A percentile compares a stretch with the other conserved stretches of the same genome.
phyloP scores from a whole-genome alignment of 768 basidiomycete species.

The Serendipita sp. region DNA sequence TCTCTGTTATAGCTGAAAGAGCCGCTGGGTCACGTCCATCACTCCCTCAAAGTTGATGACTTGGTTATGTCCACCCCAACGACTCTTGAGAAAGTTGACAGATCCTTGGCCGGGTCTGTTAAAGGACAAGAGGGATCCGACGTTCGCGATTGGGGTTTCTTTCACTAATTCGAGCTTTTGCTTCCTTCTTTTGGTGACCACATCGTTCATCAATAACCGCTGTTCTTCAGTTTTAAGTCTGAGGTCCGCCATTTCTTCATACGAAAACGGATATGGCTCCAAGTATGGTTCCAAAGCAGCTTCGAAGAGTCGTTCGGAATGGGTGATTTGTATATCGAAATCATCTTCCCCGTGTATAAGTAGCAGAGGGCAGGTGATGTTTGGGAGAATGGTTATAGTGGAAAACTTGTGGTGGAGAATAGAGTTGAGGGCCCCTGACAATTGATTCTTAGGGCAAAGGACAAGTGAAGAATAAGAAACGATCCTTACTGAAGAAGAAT shows the following conservation, averaged over 20 bases:
- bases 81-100: constrained; percentile 41
- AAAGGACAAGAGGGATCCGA: constrained; percentile 20
- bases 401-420: constrained; percentile 45
- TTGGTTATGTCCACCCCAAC: constrained; percentile 41
- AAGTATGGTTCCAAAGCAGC: constrained; percentile 47
- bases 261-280: constrained; percentile 28
- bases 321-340: constrained; percentile 51
- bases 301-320: constrained; percentile 54
- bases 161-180: constrained; percentile 35
- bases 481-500: constrained; percentile 39
- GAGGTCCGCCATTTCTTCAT: constrained; percentile 27
- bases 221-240: constrained; percentile 6
- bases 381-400: constrained; percentile 43
- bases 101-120: constrained; percentile 23
- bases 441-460: not conserved
- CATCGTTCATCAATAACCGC: constrained; percentile 12
- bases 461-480: not conserved
- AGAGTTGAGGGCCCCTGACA: constrained; percentile 37
- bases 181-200: constrained; percentile 26
- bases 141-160: constrained; percentile 15
- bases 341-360: constrained; percentile 66
- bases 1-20: constrained; percentile 23
- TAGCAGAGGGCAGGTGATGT: constrained; percentile 49
- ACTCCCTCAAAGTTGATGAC: constrained; percentile 50
- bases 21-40: constrained; percentile 35